Evolutionary conservation across 2,329 filamentous ascomycete species (phyloP), one percentile per base, ranked within the genome.

Genomic region (Colletotrichum eremochloae): DNA sequence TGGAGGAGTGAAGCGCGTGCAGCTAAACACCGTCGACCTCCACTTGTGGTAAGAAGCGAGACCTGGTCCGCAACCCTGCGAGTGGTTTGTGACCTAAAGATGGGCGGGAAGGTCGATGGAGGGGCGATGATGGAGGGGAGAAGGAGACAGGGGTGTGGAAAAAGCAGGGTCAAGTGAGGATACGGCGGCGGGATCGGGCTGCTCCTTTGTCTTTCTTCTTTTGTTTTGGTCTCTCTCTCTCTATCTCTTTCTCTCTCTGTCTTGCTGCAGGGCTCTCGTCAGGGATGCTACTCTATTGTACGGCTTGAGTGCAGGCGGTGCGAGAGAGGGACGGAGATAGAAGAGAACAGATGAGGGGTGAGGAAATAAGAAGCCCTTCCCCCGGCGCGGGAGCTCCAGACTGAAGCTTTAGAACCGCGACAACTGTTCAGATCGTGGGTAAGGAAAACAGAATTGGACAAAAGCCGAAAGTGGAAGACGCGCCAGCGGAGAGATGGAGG

Each of bases 151-250:
- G 68, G 64, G 46, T 40, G 4, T 36, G 15, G 29, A 42, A 68
- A 72, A 68, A 58, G 48, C 65, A 72, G 69, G 69, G 65, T 72
- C 65, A 53, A 68, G 52, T 53, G 69, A 69, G 50, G 53, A 53
- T 53, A 64, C 46, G 61, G 61, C 58, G 58, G 68, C 69, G 65
- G 58, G 69, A 68, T 58, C 46, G 50, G 69, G 36, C 61, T 44
- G 61, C 46, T 63, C 61, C 29, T 29, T 58, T 52, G 24, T 24
- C 24, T 58, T 57, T 20, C 6, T 44, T 18, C 6, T 44, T 44
- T 42, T 15, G 40, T 42, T 42, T 14, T 42, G 8, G 8, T 40
- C 15, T 44, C 6, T 8, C 20, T 20, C 9, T 44, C 6, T 14
- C 4, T 44, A 6, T 42, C 5, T 3, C 14, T 44, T 44, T 20